phyloP scores from a whole-genome alignment of 2,329 filamentous ascomycete species.

The Nothophoma quercina region DNA sequence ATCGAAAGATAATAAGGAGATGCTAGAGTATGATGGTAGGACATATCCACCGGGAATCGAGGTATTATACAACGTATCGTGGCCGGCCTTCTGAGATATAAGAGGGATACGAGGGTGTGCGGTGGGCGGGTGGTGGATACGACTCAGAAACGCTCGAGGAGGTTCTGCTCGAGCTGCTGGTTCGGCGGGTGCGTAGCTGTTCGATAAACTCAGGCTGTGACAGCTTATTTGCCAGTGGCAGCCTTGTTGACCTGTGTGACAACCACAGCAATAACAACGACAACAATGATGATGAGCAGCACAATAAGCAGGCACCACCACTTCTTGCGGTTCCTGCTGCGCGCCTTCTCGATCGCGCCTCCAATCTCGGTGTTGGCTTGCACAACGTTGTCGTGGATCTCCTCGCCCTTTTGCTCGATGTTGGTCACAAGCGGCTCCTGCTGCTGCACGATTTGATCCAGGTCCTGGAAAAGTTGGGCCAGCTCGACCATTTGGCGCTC shows the following conservation, averaged over 20 bases:
- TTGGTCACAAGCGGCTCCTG: constrained; percentile 81
- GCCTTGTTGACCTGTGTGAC: constrained; percentile 40
- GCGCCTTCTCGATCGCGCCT: constrained; percentile 81
- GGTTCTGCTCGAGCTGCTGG: background rate
- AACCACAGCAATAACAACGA: constrained; percentile 51
- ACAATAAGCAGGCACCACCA: constrained; percentile 89
- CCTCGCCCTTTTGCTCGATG: constrained; percentile 87
- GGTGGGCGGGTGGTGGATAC: constrained; percentile 11
- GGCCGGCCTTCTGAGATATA: constrained; percentile 21
- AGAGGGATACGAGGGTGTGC: constrained; percentile 20
- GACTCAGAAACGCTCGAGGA: background rate
- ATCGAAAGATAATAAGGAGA: constrained; percentile 7
- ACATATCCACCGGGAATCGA: constrained; percentile 23
- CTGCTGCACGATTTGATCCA: constrained; percentile 84
- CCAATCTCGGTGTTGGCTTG: constrained; percentile 86
- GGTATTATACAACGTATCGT: constrained; percentile 25
- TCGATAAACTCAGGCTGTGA: no score
- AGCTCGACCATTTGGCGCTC: constrained; percentile 89
- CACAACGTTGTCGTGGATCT: constrained; percentile 82
- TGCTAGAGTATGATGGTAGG: background rate
- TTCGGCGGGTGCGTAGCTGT: no score
- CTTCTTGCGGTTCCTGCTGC: constrained; percentile 80
- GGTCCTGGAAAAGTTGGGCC: constrained; percentile 85
- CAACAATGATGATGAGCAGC: constrained; percentile 46
- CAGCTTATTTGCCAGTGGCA: constrained; percentile 19